Conservation (phyloP, 371 early-diverging fungal species). For the Circinella umbellata region DNA sequence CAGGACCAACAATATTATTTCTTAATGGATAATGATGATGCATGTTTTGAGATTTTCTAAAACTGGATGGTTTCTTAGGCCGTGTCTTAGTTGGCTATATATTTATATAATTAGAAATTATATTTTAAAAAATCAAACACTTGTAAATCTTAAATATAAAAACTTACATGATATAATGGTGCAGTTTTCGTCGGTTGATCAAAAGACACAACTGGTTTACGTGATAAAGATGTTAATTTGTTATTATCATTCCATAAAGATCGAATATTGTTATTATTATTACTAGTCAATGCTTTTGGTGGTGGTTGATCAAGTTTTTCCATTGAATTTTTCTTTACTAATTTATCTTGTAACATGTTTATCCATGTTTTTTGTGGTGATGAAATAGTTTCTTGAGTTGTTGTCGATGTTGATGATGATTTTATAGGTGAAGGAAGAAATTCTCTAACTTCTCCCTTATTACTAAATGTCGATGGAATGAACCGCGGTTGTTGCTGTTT, state of each 20-base stretch:
- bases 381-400: background rate
- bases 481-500: background rate
- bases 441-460: too few species aligned
- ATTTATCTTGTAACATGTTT: background rate
- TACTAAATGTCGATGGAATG: too few species aligned
- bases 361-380: slow-evolving; percentile 10
- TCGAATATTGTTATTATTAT: background rate
- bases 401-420: too few species aligned
- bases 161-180: slow-evolving; percentile 14
- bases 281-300: background rate
- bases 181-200: slow-evolving; percentile 7
- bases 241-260: background rate
- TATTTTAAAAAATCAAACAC: background rate
- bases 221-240: background rate
- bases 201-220: slow-evolving; percentile 1
- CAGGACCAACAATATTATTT: slow-evolving; percentile 6
- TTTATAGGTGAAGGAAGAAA: too few species aligned
- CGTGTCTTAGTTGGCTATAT: slow-evolving; percentile 18
- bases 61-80: slow-evolving; percentile 21
- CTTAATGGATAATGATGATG: slow-evolving; percentile 1
- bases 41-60: slow-evolving; percentile 9
- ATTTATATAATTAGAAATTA: background rate
- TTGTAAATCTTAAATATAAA: background rate
- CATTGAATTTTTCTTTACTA: background rate
- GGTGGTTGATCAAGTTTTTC: background rate